Conservation (phyloP, 306 rosid species). For the Bauhinia variegata region DNA sequence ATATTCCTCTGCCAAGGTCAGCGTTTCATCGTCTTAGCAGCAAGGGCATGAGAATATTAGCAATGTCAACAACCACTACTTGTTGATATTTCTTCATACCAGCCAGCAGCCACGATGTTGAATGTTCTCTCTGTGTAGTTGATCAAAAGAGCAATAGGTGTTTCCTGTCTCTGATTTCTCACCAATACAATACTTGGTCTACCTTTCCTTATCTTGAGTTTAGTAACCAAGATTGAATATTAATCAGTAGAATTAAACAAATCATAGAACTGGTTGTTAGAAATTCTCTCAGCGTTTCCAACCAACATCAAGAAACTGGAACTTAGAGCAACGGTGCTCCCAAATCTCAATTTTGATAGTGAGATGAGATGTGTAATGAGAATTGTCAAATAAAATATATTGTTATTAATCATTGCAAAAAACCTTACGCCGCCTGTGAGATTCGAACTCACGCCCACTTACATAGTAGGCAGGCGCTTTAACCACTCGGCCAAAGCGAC, state of each 20-base stretch:
- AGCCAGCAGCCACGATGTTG: too few species aligned
- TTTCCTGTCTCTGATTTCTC: too few species aligned
- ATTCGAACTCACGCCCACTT: constrained; percentile 30
- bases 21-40: too few species aligned
- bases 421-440: constrained; percentile 23
- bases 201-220: not conserved
- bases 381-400: too few species aligned
- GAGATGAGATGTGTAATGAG: too few species aligned
- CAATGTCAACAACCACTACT: constrained; percentile 22
- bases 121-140: not conserved
- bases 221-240: not conserved
- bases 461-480: constrained; percentile 34
- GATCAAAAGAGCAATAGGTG: not conserved
- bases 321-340: too few species aligned
- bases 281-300: not conserved
- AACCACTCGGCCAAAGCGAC: constrained; percentile 36
- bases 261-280: not conserved
- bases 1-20: too few species aligned
- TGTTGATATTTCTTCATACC: not conserved
- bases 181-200: too few species aligned
- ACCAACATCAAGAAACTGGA: not conserved
- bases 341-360: too few species aligned
- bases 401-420: not conserved
- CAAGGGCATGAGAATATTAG: too few species aligned
- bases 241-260: not conserved